Base-by-base conservation (phyloP, 306 rosid species). In the Quercus mongolica region DNA sequence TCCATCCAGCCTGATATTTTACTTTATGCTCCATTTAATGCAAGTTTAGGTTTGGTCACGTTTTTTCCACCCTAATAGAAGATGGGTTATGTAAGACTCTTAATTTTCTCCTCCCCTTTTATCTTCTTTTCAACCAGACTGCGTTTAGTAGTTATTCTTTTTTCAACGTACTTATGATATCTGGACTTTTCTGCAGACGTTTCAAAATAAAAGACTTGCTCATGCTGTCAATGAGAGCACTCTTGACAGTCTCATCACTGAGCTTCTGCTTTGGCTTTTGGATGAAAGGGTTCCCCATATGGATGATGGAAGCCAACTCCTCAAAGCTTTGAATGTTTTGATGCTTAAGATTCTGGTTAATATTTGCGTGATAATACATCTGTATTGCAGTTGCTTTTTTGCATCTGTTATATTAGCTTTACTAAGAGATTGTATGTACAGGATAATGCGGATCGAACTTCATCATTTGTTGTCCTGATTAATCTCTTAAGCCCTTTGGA, bases 271-370 rank as follows among this genome's bases (percentile, higher is more conserved):
- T 74, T 96, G 99, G 99, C 99, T 96, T 82, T 87, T 96, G 90
- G 99, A 96, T 89, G 99, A 96, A 84, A 90, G 98, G 86, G 99
- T 96, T 83, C 97, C 99, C 17, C 97, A 89, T 83, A 93, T 96
- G 98, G 99, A 96, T 80, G 99, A 91, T 83, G 99, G 99, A 74
- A 91, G 99, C 84, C 99, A 96, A 83, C 92, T 96, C 77, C 80
- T 96, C 80, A 96, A 96, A 91, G 99, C 99, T 49, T 79, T 96
- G 85, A 96, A 96, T 72, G 99, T 96, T 44, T 86, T 96, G 91
- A 96, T 96, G 99, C 93, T 96, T 74, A 96, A 96, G 90, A 96
- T 96, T 85, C 85, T 96, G 93, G 99, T 96, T 70, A 78, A 10
- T 8, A 46, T 49, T 62, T 56, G 54, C 13, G 9, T 62, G 18